phyloP scores from a whole-genome alignment of 2,329 filamentous ascomycete species.

The Aspergillus pseudoviridinutans region DNA sequence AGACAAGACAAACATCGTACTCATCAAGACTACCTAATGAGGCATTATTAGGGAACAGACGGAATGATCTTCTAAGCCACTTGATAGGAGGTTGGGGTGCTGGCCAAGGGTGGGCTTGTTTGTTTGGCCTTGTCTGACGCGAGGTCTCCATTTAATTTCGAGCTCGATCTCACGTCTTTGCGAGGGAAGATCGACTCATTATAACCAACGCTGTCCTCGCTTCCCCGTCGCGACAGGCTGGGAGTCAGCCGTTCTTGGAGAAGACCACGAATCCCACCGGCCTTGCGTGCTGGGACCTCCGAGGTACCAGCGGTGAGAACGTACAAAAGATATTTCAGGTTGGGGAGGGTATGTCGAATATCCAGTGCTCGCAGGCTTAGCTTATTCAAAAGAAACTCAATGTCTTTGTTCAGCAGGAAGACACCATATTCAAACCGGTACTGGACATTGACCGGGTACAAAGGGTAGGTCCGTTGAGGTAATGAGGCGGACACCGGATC shows the following conservation, averaged over 20 bases:
- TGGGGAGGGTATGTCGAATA: conserved; percentile 86
- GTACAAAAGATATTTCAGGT: conserved; percentile 88
- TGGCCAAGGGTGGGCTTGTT: conserved; percentile 6
- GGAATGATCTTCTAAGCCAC: conserved; percentile 11
- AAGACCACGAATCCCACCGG: conserved; percentile 50
- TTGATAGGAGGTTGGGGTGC: conserved; percentile 16
- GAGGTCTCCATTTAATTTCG: conserved; percentile 25
- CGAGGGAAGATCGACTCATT: conserved; percentile 26
- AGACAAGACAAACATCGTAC: not conserved
- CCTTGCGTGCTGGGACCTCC: conserved; percentile 55
- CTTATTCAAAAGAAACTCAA: conserved; percentile 64
- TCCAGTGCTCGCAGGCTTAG: conserved; percentile 79
- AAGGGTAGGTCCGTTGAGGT: conserved; percentile 68
- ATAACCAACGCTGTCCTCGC: conserved; percentile 38
- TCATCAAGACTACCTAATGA: not conserved
- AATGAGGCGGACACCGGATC: conserved; percentile 62
- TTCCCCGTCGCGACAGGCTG: conserved; percentile 35
- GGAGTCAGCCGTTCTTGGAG: conserved; percentile 35
- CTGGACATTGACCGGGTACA: conserved; percentile 70
- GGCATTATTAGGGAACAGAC: conserved; percentile 1
- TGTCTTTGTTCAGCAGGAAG: conserved; percentile 94
- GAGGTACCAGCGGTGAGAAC: conserved; percentile 76
- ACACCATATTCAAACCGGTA: conserved; percentile 96
- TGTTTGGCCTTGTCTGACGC: conserved; percentile 19
- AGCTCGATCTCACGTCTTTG: conserved; percentile 20